Conservation (phyloP, 352 stramenopile species). For the Phytophthora constricta region DNA sequence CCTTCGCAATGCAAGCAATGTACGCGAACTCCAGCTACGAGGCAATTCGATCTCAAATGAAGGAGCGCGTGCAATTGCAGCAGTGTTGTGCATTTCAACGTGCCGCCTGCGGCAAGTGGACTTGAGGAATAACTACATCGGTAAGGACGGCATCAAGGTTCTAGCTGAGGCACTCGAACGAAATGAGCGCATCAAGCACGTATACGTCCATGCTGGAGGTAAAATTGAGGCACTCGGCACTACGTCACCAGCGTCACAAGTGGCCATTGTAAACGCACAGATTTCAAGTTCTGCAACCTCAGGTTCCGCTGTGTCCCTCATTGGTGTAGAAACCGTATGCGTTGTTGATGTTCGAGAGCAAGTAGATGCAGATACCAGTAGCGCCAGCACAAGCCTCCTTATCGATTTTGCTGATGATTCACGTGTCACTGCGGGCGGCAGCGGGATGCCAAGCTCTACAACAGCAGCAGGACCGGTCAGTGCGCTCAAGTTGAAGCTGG, state of each 20-base stretch:
- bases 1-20: slow-evolving; percentile 87
- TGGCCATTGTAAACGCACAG: slow-evolving; percentile 55
- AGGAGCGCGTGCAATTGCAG: slow-evolving; percentile 92
- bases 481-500: slow-evolving; percentile 69
- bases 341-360: slow-evolving; percentile 95
- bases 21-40: slow-evolving; percentile 94
- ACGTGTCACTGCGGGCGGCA: slow-evolving; percentile 13
- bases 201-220: slow-evolving; percentile 95
- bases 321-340: slow-evolving; percentile 94
- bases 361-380: slow-evolving; percentile 22
- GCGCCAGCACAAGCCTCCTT: slow-evolving; percentile 29
- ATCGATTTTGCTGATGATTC: slow-evolving; percentile 38
- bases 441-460: not conserved
- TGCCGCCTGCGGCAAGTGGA: slow-evolving; percentile 90
- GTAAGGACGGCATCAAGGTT: slow-evolving; percentile 91
- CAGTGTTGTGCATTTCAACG: slow-evolving; percentile 83
- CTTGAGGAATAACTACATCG: slow-evolving; percentile 92
- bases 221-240: slow-evolving; percentile 95
- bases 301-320: slow-evolving; percentile 45
- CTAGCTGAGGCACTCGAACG: slow-evolving; percentile 95
- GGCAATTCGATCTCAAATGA: slow-evolving; percentile 93
- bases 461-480: slow-evolving; percentile 38
- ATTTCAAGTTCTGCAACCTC: slow-evolving; percentile 46
- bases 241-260: slow-evolving; percentile 40
- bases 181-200: slow-evolving; percentile 92